Conservation (phyloP, 352 stramenopile genomes). For the Salisapilia sapeloensis region DNA sequence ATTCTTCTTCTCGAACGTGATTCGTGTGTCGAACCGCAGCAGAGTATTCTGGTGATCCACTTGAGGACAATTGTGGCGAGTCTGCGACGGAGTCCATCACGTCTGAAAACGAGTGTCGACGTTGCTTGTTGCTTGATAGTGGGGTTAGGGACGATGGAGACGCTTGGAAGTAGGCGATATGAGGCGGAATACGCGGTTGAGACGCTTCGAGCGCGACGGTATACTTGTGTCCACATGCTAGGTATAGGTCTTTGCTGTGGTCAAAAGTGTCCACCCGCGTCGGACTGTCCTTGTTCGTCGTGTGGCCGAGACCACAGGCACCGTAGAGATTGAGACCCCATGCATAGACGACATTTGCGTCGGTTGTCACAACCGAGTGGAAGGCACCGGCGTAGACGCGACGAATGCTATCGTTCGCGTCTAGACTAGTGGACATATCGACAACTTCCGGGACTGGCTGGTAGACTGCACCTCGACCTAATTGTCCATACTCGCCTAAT, state of each 20-base stretch:
- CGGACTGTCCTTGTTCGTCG: constrained; percentile 58
- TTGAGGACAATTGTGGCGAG: not conserved
- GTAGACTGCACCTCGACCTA: constrained; percentile 78
- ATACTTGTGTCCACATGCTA: constrained; percentile 72
- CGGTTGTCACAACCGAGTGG: constrained; percentile 52
- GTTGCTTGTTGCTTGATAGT: not conserved
- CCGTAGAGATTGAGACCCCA: constrained; percentile 74
- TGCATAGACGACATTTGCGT: constrained; percentile 42
- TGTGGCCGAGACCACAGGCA: constrained; percentile 61
- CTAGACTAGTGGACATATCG: constrained; percentile 24
- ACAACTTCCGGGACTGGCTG: constrained; percentile 52
- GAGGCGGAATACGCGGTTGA: constrained; percentile 1
- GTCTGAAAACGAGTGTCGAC: constrained; percentile 2
- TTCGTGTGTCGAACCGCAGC: constrained; percentile 16
- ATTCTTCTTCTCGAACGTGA: constrained; percentile 65
- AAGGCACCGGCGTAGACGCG: constrained; percentile 69
- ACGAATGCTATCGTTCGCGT: constrained; percentile 18
- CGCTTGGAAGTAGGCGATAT: constrained; percentile 3
- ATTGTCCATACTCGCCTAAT: constrained; percentile 78
- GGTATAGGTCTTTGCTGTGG: constrained; percentile 21
- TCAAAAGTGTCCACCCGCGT: constrained; percentile 64
- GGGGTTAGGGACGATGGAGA: constrained; percentile 2
- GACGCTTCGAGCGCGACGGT: constrained; percentile 51
- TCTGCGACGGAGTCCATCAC: not conserved
- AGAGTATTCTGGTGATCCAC: no score